These are phyloP conservation scores for Fusarium sacchari DNA, from an alignment of 2,329 filamentous ascomycete genomes.

Conservation along the genomic window DNA sequence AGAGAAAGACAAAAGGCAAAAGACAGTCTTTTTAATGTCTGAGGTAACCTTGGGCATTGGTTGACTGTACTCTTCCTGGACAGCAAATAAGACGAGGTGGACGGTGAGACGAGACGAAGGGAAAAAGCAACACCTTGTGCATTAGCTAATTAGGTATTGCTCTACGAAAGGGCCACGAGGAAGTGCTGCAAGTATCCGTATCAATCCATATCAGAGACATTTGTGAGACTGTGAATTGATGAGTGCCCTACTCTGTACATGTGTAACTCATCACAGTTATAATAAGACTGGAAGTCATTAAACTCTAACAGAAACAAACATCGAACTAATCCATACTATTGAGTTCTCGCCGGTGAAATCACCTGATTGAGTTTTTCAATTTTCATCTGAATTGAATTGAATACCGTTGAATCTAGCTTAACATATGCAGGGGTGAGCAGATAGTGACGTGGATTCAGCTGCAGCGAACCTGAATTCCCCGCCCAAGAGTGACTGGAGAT, in stretches of 20 bases:
- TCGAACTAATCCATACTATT: background rate
- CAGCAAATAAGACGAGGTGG: background rate
- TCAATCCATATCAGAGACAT: background rate
- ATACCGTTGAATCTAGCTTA: slow-evolving; percentile 6
- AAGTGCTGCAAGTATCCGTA: slow-evolving; percentile 9
- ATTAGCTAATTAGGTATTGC: background rate
- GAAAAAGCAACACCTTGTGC: slow-evolving; percentile 9
- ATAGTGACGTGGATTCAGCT: slow-evolving; percentile 39
- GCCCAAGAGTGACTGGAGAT: slow-evolving; percentile 21
- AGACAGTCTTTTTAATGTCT: background rate
- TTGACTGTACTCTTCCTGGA: background rate
- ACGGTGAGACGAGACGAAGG: slow-evolving; percentile 9
- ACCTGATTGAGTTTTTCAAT: background rate
- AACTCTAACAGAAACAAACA: background rate
- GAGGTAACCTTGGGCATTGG: background rate
- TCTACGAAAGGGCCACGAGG: slow-evolving; percentile 8
- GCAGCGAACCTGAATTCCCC: slow-evolving; percentile 17
- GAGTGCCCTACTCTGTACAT: background rate
- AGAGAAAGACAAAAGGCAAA: background rate
- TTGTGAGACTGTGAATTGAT: background rate
- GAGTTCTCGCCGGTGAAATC: background rate
- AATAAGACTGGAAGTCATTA: background rate
- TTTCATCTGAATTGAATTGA: slow-evolving; percentile 9
- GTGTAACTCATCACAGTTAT: background rate
- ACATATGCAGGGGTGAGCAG: slow-evolving; percentile 7